phyloP scores from a whole-genome alignment of 2,329 filamentous ascomycete species.

The Colletotrichum musicola region DNA sequence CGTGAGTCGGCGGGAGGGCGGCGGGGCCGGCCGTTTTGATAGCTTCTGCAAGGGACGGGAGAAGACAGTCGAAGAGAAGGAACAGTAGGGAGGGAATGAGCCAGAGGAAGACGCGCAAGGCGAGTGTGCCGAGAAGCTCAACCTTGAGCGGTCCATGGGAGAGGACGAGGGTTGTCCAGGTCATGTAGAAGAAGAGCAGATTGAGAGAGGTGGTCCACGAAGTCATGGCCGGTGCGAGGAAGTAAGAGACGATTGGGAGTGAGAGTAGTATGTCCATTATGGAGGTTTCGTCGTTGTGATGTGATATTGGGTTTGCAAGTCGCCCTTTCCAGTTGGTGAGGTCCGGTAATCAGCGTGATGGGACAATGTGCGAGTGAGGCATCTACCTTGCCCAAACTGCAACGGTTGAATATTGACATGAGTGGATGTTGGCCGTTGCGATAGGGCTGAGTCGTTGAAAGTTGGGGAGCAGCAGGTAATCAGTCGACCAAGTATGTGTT shows the following conservation, averaged over 20 bases:
- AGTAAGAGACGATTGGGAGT: conserved; percentile 78
- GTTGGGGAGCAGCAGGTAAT: neutral
- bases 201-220: conserved; percentile 86
- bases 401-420: too few species aligned
- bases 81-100: conserved; percentile 79
- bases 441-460: neutral
- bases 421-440: neutral
- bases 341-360: neutral
- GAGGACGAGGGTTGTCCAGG: conserved; percentile 86
- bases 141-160: conserved; percentile 81
- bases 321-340: neutral
- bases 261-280: conserved; percentile 77
- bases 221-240: conserved; percentile 70
- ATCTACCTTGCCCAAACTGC: neutral
- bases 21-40: conserved; percentile 75
- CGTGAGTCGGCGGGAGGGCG: conserved; percentile 59
- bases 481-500: conserved; percentile 17
- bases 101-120: conserved; percentile 77
- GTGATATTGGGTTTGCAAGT: too few species aligned
- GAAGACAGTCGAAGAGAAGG: conserved; percentile 76
- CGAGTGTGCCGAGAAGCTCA: conserved; percentile 78
- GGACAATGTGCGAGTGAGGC: neutral
- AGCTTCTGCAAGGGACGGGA: conserved; percentile 76
- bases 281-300: neutral
- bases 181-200: conserved; percentile 89